phyloP scores from a whole-genome alignment of 1,139 yeast species.

The Diutina scorzettiae region DNA sequence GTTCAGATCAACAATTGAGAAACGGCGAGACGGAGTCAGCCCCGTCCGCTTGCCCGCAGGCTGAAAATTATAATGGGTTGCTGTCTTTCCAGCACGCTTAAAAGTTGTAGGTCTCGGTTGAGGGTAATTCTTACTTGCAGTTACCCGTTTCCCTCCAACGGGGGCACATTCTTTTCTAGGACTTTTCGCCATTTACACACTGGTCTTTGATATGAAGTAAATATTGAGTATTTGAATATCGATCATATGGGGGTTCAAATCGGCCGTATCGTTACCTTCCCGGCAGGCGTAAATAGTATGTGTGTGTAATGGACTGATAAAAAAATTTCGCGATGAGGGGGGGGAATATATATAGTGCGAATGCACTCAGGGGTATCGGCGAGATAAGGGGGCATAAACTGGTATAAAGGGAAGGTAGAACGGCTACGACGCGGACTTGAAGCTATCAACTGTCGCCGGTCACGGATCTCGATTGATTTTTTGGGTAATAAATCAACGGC shows the following conservation, averaged over 20 bases:
- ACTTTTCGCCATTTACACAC: conserved; percentile 6
- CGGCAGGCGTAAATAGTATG: too few species aligned
- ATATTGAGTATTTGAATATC: conserved; percentile 3
- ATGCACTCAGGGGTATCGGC: too few species aligned
- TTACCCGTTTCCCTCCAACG: conserved; percentile 1
- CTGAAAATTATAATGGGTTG: neutral
- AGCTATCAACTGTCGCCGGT: too few species aligned
- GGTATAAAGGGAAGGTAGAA: too few species aligned
- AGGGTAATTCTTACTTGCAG: neutral
- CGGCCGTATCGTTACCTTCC: neutral
- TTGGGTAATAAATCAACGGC: too few species aligned
- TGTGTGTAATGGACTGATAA: neutral
- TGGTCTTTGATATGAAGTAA: conserved; percentile 4
- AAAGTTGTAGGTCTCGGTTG: neutral
- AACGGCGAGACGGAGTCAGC: conserved; percentile 1
- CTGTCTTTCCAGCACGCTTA: neutral
- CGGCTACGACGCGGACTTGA: too few species aligned
- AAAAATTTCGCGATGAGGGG: conserved; percentile 6
- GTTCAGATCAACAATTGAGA: neutral
- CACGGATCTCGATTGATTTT: too few species aligned
- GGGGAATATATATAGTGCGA: too few species aligned
- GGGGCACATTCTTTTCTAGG: conserved; percentile 6
- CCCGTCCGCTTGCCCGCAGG: conserved; percentile 3
- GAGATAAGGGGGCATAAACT: too few species aligned
- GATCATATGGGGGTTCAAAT: conserved; percentile 1